Base-by-base conservation (phyloP, 208 protist species). In the Acanthamoeba royreba region DNA sequence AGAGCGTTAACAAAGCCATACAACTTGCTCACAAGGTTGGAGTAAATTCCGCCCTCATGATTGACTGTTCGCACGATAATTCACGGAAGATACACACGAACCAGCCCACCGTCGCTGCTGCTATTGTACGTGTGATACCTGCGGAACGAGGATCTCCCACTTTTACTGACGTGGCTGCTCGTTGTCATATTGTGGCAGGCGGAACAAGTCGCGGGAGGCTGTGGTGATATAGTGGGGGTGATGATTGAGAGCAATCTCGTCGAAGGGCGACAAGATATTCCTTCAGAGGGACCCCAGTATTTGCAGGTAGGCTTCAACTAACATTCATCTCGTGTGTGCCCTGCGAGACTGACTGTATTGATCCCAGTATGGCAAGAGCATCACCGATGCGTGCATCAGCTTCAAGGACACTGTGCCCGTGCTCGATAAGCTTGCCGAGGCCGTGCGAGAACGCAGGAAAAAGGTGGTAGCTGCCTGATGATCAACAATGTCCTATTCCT, bases 11-110 rank as follows among this genome's bases (percentile, higher is more conserved):
- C 4, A 63, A 43, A 40, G 86, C 85, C 11, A 33, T 53, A 2
- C 63, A 81, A 17, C 40, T 45, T 8, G 93, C 96, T 43, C 42
- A 63, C 28, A 79, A 93, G 85, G 66, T 25, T 28, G 72, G 61
- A n/a, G 72, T 97, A 31, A 52, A 28, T 35, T 4, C 79, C 15
- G 55, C 81, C 38, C 66, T 97, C 49, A 97, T 97, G 94, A 96
- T 97, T n/a, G 96, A 97, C 63, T 96, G 95, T 46, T 96, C 93
- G 25, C 96, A 97, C 92, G 96, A 95, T 58, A 97, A 97, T 85
- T 93, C 58, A 25, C 69, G 38, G 38, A 97, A 97, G 94, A 86
- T 94, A 35, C 94, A 97, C 92, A 40, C 38, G 11, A 97, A 97
- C 94, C 96, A 97, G 69, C 94, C 94, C 31, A 93, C 77, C 31